These are phyloP conservation scores for Dipteronia sinensis DNA, from an alignment of 345 rosid species.

Conservation along the genomic window DNA sequence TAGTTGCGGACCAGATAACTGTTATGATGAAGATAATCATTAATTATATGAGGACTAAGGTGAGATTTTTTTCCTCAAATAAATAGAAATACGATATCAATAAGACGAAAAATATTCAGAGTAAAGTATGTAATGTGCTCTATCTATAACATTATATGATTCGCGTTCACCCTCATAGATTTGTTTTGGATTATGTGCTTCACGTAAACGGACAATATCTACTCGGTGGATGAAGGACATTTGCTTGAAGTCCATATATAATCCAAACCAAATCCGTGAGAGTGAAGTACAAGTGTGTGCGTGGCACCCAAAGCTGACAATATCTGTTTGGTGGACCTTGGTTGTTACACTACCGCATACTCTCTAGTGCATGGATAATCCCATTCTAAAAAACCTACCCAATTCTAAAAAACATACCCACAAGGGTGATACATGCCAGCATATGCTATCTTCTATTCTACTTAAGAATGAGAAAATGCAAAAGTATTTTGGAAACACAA, in stretches of 20 bases:
- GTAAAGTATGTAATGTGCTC: neutral
- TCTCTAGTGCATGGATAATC: neutral
- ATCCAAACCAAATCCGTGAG: neutral
- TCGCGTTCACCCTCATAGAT: too few species aligned
- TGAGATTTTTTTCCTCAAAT: too few species aligned
- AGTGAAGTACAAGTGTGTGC: neutral
- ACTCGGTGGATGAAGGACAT: too few species aligned
- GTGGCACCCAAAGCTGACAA: too few species aligned
- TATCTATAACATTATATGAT: too few species aligned
- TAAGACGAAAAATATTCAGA: neutral
- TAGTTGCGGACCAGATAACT: constrained; percentile 58
- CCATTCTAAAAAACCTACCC: neutral
- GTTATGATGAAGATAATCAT: neutral
- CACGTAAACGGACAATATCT: too few species aligned
- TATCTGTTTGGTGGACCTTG: too few species aligned
- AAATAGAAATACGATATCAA: neutral
- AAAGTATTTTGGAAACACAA: too few species aligned
- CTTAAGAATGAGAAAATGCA: too few species aligned
- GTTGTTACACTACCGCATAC: neutral
- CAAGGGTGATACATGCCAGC: neutral
- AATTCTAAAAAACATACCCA: neutral
- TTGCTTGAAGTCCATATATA: too few species aligned
- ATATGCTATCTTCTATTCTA: too few species aligned
- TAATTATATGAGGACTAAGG: neutral
- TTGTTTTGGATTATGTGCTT: too few species aligned